Percentiles rank a stretch among this genome's conserved stretches.
These are phyloP conservation scores for Castanea sativa DNA, from an alignment of 306 rosid species.

Conservation along the genomic window DNA sequence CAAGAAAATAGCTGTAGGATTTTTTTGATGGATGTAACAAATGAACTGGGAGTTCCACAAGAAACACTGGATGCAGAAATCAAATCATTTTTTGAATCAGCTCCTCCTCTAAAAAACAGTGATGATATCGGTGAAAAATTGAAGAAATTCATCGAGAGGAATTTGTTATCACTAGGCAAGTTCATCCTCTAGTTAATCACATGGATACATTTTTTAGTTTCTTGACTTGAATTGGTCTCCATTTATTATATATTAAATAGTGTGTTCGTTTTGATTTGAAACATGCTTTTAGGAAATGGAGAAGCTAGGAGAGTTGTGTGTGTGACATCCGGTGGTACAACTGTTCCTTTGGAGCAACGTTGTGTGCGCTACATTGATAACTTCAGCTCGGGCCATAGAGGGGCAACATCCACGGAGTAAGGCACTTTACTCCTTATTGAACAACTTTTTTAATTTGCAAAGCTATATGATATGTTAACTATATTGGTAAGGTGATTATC, in stretches of 20 bases:
- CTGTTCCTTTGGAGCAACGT: slow-evolving; percentile 88
- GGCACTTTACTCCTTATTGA: slow-evolving; percentile 20
- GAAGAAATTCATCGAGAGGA: slow-evolving; percentile 49
- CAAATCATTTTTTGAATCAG: slow-evolving; percentile 71
- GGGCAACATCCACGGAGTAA: slow-evolving; percentile 96
- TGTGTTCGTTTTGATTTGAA: slow-evolving; percentile 8
- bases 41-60: slow-evolving; percentile 28
- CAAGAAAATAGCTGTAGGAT: slow-evolving; percentile 19
- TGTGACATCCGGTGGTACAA: slow-evolving; percentile 96
- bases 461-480: slow-evolving; percentile 5
- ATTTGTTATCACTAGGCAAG: slow-evolving; percentile 47
- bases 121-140: slow-evolving; percentile 44
- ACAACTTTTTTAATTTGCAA: background rate
- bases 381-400: slow-evolving; percentile 97
- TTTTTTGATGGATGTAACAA: slow-evolving; percentile 49
- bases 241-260: slow-evolving; percentile 9
- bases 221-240: background rate
- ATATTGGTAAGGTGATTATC: slow-evolving; percentile 16
- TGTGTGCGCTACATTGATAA: slow-evolving; percentile 92
- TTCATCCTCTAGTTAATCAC: slow-evolving; percentile 7
- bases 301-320: slow-evolving; percentile 63
- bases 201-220: background rate
- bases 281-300: slow-evolving; percentile 34
- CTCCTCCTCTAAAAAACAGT: slow-evolving; percentile 65
- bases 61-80: slow-evolving; percentile 47